Evolutionary conservation across 1,139 yeast genomes (phyloP).

Genomic region (Blastobotrys raffinosifermentans): DNA sequence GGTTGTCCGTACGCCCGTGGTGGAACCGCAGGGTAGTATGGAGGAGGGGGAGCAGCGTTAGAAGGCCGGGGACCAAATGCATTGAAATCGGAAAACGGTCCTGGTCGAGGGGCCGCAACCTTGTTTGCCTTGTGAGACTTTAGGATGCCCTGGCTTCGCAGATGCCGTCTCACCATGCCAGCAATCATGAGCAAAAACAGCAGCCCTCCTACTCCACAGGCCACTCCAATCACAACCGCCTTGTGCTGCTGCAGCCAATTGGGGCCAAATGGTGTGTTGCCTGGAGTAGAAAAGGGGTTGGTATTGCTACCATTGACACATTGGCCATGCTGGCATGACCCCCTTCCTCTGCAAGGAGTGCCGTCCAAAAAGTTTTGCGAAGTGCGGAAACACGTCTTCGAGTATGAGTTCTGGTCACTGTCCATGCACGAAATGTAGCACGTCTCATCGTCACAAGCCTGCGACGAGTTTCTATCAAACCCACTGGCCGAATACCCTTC

Average conservation of each 20-base stretch:
- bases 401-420: slow-evolving; percentile 16
- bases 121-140: slow-evolving; percentile 2
- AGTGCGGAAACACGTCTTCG: slow-evolving; percentile 27
- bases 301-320: slow-evolving; percentile 22
- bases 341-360: slow-evolving; percentile 33
- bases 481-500: slow-evolving; percentile 27
- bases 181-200: slow-evolving; percentile 15
- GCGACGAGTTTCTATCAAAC: slow-evolving; percentile 23
- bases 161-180: slow-evolving; percentile 11
- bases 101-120: no score
- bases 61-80: no score
- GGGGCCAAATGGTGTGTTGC: slow-evolving; percentile 6
- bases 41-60: no score
- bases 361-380: slow-evolving; percentile 36
- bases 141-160: slow-evolving; percentile 2
- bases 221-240: slow-evolving; percentile 23
- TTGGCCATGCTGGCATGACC: slow-evolving; percentile 30
- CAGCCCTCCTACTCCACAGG: slow-evolving; percentile 24
- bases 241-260: slow-evolving; percentile 24
- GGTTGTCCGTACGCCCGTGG: no score
- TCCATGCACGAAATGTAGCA: slow-evolving; percentile 32
- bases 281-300: slow-evolving; percentile 8
- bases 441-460: slow-evolving; percentile 29
- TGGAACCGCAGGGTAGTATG: no score
- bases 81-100: no score